Percentiles rank a stretch among this genome's conserved stretches.
Conservation (phyloP, 148 eudicot species). For the Rhododendron williamsianum region DNA sequence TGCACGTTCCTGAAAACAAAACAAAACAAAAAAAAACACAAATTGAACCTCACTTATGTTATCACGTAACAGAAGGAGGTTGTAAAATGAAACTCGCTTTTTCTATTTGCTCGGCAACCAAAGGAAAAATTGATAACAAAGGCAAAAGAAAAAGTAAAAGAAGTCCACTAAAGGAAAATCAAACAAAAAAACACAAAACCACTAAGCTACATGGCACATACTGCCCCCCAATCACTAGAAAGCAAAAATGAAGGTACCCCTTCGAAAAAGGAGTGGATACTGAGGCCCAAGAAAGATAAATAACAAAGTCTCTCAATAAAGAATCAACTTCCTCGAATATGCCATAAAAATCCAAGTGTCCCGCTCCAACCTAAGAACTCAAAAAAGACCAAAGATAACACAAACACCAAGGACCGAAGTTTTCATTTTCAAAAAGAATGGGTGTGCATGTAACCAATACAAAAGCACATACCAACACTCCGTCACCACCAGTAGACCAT, state of each 20-base stretch:
- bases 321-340: neutral
- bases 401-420: neutral
- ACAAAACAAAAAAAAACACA: neutral
- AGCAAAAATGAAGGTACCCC: neutral
- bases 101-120: neutral
- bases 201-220: neutral
- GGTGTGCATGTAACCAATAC: neutral
- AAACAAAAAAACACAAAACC: neutral
- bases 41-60: neutral
- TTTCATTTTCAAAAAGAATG: neutral
- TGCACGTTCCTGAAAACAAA: constrained; percentile 81
- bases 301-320: neutral
- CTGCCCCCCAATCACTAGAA: neutral
- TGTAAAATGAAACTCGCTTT: neutral
- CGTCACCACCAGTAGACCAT: constrained; percentile 88
- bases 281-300: neutral
- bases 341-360: neutral
- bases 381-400: neutral
- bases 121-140: neutral
- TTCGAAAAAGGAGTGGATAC: neutral
- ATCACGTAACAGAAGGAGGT: neutral
- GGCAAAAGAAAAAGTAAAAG: neutral
- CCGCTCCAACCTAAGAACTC: neutral
- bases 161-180: neutral
- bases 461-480: constrained; percentile 73